Evolutionary conservation across 805 yeast species (phyloP), one percentile per base, ranked within the genome.

Genomic region (Isabelozyma pseudorhagii): DNA sequence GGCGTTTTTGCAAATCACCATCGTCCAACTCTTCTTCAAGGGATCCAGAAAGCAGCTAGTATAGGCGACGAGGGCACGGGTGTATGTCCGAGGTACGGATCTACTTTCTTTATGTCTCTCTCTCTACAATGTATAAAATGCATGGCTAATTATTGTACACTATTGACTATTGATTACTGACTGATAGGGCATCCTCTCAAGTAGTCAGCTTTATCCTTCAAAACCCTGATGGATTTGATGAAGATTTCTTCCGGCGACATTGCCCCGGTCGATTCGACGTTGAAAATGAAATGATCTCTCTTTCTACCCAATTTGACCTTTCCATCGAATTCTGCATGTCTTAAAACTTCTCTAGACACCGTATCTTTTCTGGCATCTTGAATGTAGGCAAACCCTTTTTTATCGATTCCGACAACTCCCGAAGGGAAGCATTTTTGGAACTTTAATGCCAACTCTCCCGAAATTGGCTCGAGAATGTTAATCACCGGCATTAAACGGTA

Each of bases 161-260:
- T 31, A 31, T 31, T 31, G 36, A 31, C n/a, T 21, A 21, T 34
- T n/a, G 38, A 13, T 60, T 68, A 78, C 63, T 81, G 83, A 42
- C 84, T 81, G 52, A 88, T 86, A 45, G 94, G 93, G 68, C 94
- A 88, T 62, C 75, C 82, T 65, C 87, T 83, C 68, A 88, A 75
- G 64, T 85, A 86, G 55, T 84, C 89, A 36, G 89, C 92, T 74
- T 94, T 94, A 64, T 86, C 85, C 69, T 84, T 88, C 66, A 94
- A 78, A 48, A 91, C 84, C 66, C 93, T 81, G 46, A 94, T 87
- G 52, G 93, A 83, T 68, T 93, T 94, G 73, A 90, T 83, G 71
- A 94, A 94, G 48, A 94, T 90, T 72, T 93, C 98, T 61, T 89
- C 97, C 18, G 99, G 97, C 13, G 90, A 77, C 97, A 94, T 92